These are phyloP conservation scores for Syzygium aqueum DNA, from an alignment of 345 rosid species.

Conservation along the genomic window DNA sequence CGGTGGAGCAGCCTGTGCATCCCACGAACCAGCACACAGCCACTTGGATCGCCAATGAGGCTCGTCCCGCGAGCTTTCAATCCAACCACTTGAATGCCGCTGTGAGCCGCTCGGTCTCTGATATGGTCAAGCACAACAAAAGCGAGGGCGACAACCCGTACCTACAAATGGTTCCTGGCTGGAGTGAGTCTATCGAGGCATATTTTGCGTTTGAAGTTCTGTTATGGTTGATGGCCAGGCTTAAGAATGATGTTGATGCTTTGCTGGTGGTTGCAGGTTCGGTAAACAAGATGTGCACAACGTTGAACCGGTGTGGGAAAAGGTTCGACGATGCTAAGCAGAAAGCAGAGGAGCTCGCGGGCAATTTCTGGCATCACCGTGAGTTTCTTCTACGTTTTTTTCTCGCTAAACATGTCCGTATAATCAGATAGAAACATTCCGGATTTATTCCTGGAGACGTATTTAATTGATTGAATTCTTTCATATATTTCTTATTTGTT, in stretches of 20 bases:
- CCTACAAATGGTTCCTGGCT: neutral
- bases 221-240: neutral
- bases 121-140: no score
- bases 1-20: no score
- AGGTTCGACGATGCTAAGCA: no score
- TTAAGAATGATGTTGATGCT: neutral
- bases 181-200: neutral
- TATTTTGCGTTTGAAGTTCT: neutral
- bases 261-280: neutral
- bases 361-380: no score
- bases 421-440: neutral
- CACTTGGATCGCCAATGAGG: no score
- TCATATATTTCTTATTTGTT: neutral
- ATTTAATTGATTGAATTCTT: neutral
- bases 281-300: neutral
- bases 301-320: no score
- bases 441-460: neutral
- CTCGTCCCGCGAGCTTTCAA: no score
- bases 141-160: no score
- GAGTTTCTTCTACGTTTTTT: neutral
- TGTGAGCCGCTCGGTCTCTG: no score
- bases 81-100: no score
- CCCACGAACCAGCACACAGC: no score
- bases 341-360: no score
- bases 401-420: neutral